These are phyloP conservation scores for Ceratocystis cacaofunesta DNA, from an alignment of 2,329 filamentous ascomycete species.

Conservation along the genomic window DNA sequence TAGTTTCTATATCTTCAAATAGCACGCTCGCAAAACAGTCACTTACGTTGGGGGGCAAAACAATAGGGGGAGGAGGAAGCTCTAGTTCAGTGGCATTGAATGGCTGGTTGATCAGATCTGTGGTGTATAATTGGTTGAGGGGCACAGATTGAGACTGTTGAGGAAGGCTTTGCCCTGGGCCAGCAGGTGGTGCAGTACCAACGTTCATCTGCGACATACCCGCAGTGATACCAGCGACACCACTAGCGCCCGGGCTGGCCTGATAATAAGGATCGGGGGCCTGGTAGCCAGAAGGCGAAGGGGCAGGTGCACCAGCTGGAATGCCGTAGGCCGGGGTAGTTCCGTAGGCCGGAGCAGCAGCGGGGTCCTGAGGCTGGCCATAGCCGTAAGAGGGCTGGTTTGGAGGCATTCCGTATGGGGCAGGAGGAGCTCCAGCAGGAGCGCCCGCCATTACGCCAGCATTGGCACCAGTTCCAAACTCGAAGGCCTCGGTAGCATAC, in stretches of 20 bases:
- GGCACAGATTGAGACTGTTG: slow-evolving; percentile 28
- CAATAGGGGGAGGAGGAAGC: slow-evolving; percentile 75
- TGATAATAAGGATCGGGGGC: slow-evolving; percentile 53
- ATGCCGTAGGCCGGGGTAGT: slow-evolving; percentile 30
- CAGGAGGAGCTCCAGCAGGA: slow-evolving; percentile 30
- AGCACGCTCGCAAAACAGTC: background rate
- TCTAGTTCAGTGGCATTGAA: slow-evolving; percentile 92
- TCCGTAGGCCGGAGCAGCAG: slow-evolving; percentile 27
- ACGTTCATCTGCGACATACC: slow-evolving; percentile 78
- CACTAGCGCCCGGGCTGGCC: slow-evolving; percentile 25
- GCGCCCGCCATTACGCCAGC: slow-evolving; percentile 32
- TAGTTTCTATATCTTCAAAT: background rate
- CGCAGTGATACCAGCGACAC: slow-evolving; percentile 60
- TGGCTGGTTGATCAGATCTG: slow-evolving; percentile 79
- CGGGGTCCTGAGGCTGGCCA: slow-evolving; percentile 39
- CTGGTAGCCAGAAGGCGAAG: slow-evolving; percentile 46
- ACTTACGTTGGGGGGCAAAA: slow-evolving; percentile 82
- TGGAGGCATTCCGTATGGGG: slow-evolving; percentile 35
- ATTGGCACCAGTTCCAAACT: slow-evolving; percentile 81
- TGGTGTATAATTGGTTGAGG: slow-evolving; percentile 81
- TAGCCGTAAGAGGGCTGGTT: slow-evolving; percentile 38
- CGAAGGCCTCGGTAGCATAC: slow-evolving; percentile 89
- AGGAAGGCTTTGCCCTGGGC: slow-evolving; percentile 36
- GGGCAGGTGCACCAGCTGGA: slow-evolving; percentile 22
- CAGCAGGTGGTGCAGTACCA: slow-evolving; percentile 28